Conservation (phyloP, 257 asterid genomes). For the Forsythia viridissima region DNA sequence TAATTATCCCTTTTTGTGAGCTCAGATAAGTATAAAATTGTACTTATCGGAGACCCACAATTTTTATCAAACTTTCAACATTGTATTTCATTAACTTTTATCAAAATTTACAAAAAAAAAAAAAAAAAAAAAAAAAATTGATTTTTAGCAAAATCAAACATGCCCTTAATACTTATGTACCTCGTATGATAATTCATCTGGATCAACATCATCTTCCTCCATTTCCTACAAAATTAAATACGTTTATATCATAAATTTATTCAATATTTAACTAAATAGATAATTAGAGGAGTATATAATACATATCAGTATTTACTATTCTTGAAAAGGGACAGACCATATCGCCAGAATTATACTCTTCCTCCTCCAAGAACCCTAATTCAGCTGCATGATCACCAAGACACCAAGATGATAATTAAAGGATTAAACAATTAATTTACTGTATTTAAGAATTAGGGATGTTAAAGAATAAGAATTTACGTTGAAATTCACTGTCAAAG, state of each 20-base stretch:
- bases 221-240: conserved; percentile 28
- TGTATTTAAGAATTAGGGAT: neutral
- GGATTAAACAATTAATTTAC: neutral
- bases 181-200: conserved; percentile 67
- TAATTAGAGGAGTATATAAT: too few species aligned
- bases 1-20: too few species aligned
- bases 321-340: neutral
- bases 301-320: too few species aligned
- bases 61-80: too few species aligned
- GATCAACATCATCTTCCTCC: conserved; percentile 68
- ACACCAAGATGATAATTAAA: neutral
- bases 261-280: too few species aligned
- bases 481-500: conserved; percentile 23
- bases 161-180: conserved; percentile 19
- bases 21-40: too few species aligned
- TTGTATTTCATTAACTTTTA: too few species aligned
- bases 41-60: too few species aligned
- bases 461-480: conserved; percentile 17
- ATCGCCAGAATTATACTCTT: neutral
- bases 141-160: too few species aligned
- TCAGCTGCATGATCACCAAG: neutral
- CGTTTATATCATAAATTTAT: neutral
- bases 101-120: too few species aligned
- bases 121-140: too few species aligned
- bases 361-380: neutral